These are phyloP conservation scores for Amanita jacksonii DNA, from an alignment of 768 basidiomycete genomes.

Conservation along the genomic window DNA sequence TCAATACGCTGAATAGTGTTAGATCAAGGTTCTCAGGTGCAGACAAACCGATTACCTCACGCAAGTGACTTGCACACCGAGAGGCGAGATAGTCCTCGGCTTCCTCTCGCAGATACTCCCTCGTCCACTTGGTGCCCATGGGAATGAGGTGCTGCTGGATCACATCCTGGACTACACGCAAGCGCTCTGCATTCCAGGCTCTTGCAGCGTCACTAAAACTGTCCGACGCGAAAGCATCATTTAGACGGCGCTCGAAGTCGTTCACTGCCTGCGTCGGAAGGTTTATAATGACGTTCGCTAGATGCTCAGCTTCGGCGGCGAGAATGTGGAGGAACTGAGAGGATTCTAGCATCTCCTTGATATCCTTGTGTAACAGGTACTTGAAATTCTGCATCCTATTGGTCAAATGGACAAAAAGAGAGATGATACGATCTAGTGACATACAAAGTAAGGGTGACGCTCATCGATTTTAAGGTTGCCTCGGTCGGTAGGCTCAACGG, in stretches of 20 bases:
- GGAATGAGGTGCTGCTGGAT: conserved; percentile 80
- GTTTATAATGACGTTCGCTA: conserved; percentile 68
- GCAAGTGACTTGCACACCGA: conserved; percentile 57
- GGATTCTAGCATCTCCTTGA: conserved; percentile 55
- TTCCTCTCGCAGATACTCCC: conserved; percentile 84
- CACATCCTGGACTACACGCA: conserved; percentile 67
- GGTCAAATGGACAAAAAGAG: conserved; percentile 3
- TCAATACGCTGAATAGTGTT: conserved; percentile 59
- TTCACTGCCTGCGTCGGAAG: conserved; percentile 53
- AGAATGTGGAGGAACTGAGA: conserved; percentile 89
- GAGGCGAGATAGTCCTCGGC: conserved; percentile 77
- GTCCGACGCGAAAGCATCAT: conserved; percentile 76
- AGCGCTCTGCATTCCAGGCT: conserved; percentile 86
- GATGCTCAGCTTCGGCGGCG: conserved; percentile 79
- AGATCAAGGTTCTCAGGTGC: conserved; percentile 1
- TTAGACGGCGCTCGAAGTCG: conserved; percentile 67
- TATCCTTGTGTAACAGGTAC: conserved; percentile 76
- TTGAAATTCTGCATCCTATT: conserved; percentile 71
- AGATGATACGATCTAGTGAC: conserved; percentile 19
- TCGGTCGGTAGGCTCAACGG: conserved; percentile 80
- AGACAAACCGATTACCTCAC: conserved; percentile 44
- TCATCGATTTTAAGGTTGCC: conserved; percentile 73
- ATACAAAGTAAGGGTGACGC: conserved; percentile 60
- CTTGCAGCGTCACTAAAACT: conserved; percentile 76
- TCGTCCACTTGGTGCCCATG: conserved; percentile 76